These are phyloP conservation scores for Paramecium tetraurelia DNA, from an alignment of 73 alveolate genomes.

Conservation along the genomic window DNA sequence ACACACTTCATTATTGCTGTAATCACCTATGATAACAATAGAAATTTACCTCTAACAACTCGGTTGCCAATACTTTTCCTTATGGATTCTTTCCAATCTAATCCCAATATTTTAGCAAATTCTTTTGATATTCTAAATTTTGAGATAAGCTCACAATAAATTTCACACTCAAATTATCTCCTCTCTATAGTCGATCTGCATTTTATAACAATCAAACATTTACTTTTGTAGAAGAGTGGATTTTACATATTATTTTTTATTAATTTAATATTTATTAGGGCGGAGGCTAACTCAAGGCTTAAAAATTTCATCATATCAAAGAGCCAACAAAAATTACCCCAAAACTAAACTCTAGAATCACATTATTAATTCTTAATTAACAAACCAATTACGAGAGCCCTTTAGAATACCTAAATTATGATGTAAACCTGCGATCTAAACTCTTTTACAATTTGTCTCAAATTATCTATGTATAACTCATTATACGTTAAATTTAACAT, in stretches of 20 bases:
- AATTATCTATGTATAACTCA: neutral
- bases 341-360: neutral
- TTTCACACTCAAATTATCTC: neutral
- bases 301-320: neutral
- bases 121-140: neutral
- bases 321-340: neutral
- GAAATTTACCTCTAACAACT: neutral
- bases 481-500: neutral
- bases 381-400: neutral
- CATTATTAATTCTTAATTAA: neutral
- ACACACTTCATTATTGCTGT: neutral
- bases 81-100: conserved; percentile 1
- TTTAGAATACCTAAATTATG: neutral
- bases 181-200: neutral
- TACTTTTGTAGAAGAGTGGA: conserved; percentile 1
- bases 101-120: conserved; percentile 13
- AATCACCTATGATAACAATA: neutral
- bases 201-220: neutral
- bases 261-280: conserved; percentile 17
- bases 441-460: neutral
- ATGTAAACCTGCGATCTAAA: neutral
- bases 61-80: conserved; percentile 1
- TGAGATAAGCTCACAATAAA: neutral
- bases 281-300: neutral
- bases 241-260: conserved; percentile 3